Evolutionary conservation across 2,329 filamentous ascomycete genomes (phyloP).

Genomic region (Beauveria pseudobassiana): DNA sequence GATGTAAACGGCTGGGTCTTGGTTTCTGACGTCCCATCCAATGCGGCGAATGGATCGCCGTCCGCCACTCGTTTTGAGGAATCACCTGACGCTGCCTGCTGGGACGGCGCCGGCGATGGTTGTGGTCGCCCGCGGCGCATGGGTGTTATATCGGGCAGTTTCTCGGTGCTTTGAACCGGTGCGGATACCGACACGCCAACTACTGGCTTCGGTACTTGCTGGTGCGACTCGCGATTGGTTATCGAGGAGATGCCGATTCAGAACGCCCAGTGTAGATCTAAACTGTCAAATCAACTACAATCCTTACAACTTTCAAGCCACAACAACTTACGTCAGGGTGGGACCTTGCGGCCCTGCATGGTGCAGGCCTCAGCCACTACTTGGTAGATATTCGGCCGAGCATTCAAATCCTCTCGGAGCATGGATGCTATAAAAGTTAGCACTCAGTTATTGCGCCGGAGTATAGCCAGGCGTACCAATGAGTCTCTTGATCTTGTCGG

Average conservation of each 20-base stretch:
- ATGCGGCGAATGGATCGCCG: conserved; percentile 81
- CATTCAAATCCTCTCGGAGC: conserved; percentile 73
- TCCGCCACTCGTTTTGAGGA: conserved; percentile 60
- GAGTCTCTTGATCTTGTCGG: conserved; percentile 78
- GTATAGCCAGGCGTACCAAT: conserved; percentile 53
- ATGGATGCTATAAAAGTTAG: conserved; percentile 59
- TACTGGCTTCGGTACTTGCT: conserved; percentile 47
- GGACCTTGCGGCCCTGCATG: conserved; percentile 81
- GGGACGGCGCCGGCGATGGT: conserved; percentile 25
- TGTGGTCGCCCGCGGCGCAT: conserved; percentile 77
- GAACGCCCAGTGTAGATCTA: conserved; percentile 55
- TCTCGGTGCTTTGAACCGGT: conserved; percentile 60
- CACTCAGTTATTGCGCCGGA: not conserved
- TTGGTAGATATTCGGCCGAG: conserved; percentile 88
- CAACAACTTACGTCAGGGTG: conserved; percentile 66
- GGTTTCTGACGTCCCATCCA: conserved; percentile 55
- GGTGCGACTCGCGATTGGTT: conserved; percentile 26
- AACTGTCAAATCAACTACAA: not conserved
- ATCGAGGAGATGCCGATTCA: conserved; percentile 42
- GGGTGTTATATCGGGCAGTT: conserved; percentile 81
- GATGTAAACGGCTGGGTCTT: conserved; percentile 41
- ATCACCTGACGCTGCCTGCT: conserved; percentile 38
- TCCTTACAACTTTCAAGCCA: conserved; percentile 9
- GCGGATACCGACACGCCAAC: conserved; percentile 78
- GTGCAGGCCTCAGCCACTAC: conserved; percentile 78